Evolutionary conservation across 495 filamentous ascomycete species (phyloP), one percentile per base, ranked within the genome.

Genomic region (Trichoderma erinaceum): DNA sequence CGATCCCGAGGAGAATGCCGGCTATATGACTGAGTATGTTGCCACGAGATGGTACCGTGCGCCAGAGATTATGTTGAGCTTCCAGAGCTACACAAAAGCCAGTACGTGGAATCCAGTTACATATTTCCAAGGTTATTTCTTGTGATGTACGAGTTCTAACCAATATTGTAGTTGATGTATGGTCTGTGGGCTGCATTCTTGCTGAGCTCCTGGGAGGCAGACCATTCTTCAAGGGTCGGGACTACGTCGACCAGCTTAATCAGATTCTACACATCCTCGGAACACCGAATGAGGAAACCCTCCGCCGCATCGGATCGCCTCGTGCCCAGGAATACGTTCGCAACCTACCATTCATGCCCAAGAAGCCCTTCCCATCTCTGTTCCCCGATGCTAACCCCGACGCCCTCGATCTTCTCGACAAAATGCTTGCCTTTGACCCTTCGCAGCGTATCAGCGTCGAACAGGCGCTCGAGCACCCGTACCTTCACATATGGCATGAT

Each of bases 1-100:
- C 71, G 93, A 97, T 71, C 93, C 94, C 0, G 93, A 98, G 80
- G 96, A 99, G 82, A 99, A 99, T 76, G 94, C 94, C 13, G 95
- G 95, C 44, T 99, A 97, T 78, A 98, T 98, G 95, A 99, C 95
- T 6, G 95, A 99, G 84, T 99, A 99, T 72, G 96, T 99, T 52
- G 95, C 95, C 63, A 98, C 95, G 63, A 86, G 95, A 78, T 99
- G 95, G 95, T 99, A 98, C 77, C 91, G 95, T 79, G 95, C 95
- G 41, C 95, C 95, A 3, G 95, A 99, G 77, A 99, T 99, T 75
- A 99, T 98, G 95, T 83, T 99, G 76, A 98, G 93, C 79, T 98
- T 99, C 87, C 94, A 97, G 80, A 97, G 94, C 80, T 99, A 99
- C 77, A 99, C 96, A 71, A 98, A 99, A 90, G 95, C 95, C 68